A percentile compares a stretch with the other conserved stretches of the same genome.
These are phyloP conservation scores for Botrytis squamosa DNA, from an alignment of 2,329 filamentous ascomycete species.

Conservation along the genomic window DNA sequence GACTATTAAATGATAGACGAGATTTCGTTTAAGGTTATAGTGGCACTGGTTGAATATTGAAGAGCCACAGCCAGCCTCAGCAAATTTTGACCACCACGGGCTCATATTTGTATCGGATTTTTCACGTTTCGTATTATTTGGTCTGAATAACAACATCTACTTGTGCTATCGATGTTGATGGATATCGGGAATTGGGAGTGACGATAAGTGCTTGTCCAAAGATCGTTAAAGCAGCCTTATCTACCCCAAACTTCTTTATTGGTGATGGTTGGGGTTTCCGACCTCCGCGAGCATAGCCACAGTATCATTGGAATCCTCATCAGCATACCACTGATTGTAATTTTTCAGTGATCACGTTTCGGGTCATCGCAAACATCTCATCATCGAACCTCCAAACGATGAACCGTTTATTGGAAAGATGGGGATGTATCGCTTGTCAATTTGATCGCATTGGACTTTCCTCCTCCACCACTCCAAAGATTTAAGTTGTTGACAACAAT, in stretches of 20 bases:
- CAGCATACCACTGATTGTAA: background rate
- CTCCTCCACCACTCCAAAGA: background rate
- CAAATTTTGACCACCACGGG: background rate
- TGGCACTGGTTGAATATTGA: background rate
- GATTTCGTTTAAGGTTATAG: background rate
- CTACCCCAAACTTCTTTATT: background rate
- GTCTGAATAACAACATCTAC: background rate
- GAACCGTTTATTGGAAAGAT: background rate
- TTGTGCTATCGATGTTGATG: background rate
- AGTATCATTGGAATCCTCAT: background rate
- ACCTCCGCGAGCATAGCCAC: conserved; percentile 9
- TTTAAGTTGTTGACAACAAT: background rate
- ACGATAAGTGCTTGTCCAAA: background rate
- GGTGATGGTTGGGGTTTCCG: background rate
- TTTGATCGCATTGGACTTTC: background rate
- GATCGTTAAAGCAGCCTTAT: background rate
- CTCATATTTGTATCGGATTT: background rate
- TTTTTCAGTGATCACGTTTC: too few relatives aligned
- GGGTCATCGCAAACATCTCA: background rate
- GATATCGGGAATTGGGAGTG: background rate
- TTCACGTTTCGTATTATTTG: background rate
- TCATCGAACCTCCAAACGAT: background rate
- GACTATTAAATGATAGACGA: background rate
- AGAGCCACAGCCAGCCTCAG: background rate
- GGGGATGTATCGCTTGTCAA: background rate